Base-by-base conservation (phyloP, 768 basidiomycete species). In the Suillus ampliporus region DNA sequence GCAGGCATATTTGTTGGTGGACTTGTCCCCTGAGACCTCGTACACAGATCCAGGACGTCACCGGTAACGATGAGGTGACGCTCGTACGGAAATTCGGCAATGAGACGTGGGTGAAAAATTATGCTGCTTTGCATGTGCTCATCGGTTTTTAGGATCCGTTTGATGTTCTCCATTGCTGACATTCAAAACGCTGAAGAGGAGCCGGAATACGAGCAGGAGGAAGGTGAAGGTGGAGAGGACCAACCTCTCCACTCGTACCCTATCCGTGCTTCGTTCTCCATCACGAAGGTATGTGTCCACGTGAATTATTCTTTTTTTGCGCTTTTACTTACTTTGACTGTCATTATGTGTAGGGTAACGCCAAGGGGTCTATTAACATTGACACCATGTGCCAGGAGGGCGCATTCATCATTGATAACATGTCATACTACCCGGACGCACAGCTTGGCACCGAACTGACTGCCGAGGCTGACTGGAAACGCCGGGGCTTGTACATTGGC, bases 141-240 rank as follows among this genome's bases (percentile, higher is more conserved):
- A 23, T 13, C n/a, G 23, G 47, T 46, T 23, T 23, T 47, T 70
- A 96, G 94, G 67, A 85, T 99, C 75, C 92, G 90, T 37, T 74
- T 96, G 72, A 89, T 94, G 76, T 97, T 99, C 85, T 94, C 94
- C 63, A 92, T 97, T 67, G 89, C 92, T 44, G 96, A 98, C 76
- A 82, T 97, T 58, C 87, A 92, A 68, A 74, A 73, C 9, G 69
- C 71, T 60, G 79, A 79, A n/a, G 79, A 79, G 51, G 72, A 76
- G 26, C 69, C 77, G 40, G 74, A 70, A 44, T 77, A 76, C 52
- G 79, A 79, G 4, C 75, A 79, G 40, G 74, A 80, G 14, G 80
- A 80, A 31, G 79, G 80, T 41, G 73, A 72, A 19, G 66, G 74
- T 10, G 71, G 69, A 5, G 73, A 71, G 3, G 76, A 76, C 6